Evolutionary conservation across 129 eudicot species (phyloP), one percentile per base, ranked within the genome.

Genomic region (Ambrosia artemisiifolia): DNA sequence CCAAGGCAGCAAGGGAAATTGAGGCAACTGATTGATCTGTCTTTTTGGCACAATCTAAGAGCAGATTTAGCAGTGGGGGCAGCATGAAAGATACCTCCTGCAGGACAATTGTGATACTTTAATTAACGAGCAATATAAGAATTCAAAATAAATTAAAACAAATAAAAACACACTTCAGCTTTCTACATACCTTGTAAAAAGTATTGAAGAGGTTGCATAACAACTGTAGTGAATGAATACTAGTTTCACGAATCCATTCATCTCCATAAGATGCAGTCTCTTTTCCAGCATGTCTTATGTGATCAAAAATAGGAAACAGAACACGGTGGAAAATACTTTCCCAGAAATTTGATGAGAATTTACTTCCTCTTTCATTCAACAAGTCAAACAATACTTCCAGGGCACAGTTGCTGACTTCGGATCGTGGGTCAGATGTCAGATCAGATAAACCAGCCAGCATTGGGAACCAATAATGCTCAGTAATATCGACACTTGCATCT

Each of bases 401-500:
- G 54, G 99, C 97, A 80, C 99, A 94, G 79, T 85, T 88, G 79
- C 99, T 84, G 73, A 94, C 99, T 80, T 90, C 99, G 0, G 87
- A 70, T 53, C 99, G 83, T 54, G 97, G 83, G 77, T 94, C 96
- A 59, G 99, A 94, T 62, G 99, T 94, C 82, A 94, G 81, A 65
- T 90, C 97, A 75, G 99, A 94, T 67, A 94, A 83, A 67, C 99
- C 99, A 77, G 99, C 97, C 73, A 94, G 77, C 99, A 94, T 94
- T 3, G 99, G 99, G 79, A 94, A 94, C 99, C 99, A 94, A 81
- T 90, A 94, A 73, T 90, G 96, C 86, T 94, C 99, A 1, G 97
- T 88, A 78, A 94, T 88, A 62, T 94, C 99, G 42, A 42, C 82
- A 65, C 79, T 83, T 77, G 78, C 85, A 81, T 90, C 96, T n/a